Conservation (phyloP, 2,329 filamentous ascomycete species). For the Pestalotiopsis sp. region DNA sequence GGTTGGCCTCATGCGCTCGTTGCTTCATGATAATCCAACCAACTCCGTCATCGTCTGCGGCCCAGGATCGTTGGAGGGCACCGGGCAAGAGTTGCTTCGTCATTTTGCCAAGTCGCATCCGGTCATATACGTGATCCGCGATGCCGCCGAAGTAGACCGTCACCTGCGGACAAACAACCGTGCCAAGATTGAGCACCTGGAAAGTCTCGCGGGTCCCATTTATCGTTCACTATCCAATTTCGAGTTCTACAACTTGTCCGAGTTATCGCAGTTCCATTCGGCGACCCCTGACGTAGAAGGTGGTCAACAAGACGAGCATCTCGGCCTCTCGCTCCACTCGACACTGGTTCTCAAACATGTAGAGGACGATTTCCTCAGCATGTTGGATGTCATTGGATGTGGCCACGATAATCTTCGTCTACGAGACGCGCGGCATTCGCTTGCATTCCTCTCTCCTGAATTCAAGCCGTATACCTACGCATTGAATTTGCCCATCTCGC, state of each 20-base stretch:
- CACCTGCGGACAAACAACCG: background rate
- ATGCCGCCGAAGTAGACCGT: background rate
- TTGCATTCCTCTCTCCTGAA: background rate
- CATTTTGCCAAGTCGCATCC: background rate
- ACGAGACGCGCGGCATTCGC: background rate
- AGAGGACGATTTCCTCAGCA: background rate
- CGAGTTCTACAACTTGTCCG: conserved; percentile 3
- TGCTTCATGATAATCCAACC: background rate
- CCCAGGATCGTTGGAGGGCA: background rate
- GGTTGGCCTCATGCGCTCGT: background rate
- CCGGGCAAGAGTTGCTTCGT: background rate
- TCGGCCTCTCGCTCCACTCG: background rate
- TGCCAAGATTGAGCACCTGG: background rate
- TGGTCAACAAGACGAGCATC: background rate
- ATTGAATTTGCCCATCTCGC: background rate
- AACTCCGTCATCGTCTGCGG: conserved; percentile 4
- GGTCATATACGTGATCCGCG: conserved; percentile 4
- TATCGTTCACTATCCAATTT: conserved; percentile 1
- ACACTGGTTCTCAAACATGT: background rate
- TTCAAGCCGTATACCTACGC: conserved; percentile 1
- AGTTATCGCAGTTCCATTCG: background rate
- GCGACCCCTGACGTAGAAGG: background rate
- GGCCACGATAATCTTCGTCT: background rate
- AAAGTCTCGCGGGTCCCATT: background rate
- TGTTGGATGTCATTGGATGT: background rate